Evolutionary conservation across 371 early-diverging fungal genomes (phyloP).

Genomic region (Mortierella sp.): DNA sequence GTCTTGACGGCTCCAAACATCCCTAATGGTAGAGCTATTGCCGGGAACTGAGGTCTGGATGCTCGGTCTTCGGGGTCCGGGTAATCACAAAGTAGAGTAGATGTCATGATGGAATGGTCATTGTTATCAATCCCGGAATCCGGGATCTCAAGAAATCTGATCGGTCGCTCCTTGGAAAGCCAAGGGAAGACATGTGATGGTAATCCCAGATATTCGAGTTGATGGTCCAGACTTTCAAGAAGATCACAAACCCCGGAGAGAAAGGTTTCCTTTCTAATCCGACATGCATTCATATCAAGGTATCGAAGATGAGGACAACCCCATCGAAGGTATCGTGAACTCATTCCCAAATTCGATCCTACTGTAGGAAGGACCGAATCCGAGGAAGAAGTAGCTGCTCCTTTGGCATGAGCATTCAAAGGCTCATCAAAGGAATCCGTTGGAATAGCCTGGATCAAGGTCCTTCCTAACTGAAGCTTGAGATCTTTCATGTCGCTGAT

Average conservation of each 20-base stretch:
- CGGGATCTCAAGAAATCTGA: background rate
- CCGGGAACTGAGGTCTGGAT: background rate
- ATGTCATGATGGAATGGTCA: background rate
- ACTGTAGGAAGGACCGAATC: background rate
- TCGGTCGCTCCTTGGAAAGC: slow-evolving; percentile 26
- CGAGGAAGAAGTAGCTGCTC: no score
- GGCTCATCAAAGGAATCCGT: no score
- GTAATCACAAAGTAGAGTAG: no score
- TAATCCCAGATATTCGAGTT: slow-evolving; percentile 26
- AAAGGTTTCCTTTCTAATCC: slow-evolving; percentile 5
- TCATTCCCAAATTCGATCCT: background rate
- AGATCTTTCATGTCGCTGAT: no score
- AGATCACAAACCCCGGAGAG: slow-evolving; percentile 21
- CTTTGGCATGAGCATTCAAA: no score
- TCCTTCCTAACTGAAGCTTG: no score
- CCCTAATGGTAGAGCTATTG: background rate
- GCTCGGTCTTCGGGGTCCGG: background rate
- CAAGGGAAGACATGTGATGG: slow-evolving; percentile 7
- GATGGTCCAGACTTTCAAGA: slow-evolving; percentile 10
- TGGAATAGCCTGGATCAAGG: background rate
- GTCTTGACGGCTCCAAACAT: slow-evolving; percentile 21
- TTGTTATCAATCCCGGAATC: background rate
- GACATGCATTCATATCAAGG: slow-evolving; percentile 18
- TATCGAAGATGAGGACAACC: slow-evolving; percentile 21
- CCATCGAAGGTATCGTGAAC: slow-evolving; percentile 16